These are phyloP conservation scores for Podila verticillata DNA, from an alignment of 192 early-diverging fungal genomes.

Conservation along the genomic window DNA sequence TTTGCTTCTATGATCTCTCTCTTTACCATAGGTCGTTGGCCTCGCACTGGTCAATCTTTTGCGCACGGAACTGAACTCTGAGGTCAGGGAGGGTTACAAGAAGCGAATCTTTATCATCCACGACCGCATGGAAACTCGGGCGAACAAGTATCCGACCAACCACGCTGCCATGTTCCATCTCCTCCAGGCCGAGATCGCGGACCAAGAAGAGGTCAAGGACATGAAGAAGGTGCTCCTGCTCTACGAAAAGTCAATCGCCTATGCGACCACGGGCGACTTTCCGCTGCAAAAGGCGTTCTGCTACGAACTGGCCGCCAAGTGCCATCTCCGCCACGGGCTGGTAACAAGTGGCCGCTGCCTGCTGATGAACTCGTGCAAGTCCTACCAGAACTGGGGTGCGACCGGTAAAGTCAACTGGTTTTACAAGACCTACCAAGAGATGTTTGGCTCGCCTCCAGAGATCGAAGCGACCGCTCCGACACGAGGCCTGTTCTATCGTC, in stretches of 20 bases:
- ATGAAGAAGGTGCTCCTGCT: constrained; percentile 18
- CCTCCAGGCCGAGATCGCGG: constrained; percentile 44
- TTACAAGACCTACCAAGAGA: constrained; percentile 29
- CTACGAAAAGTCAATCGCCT: constrained; percentile 41
- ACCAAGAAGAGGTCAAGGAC: constrained; percentile 13
- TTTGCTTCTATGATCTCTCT: too few relatives aligned
- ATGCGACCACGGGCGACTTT: constrained; percentile 27
- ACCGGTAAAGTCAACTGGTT: constrained; percentile 40
- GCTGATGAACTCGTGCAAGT: constrained; percentile 23
- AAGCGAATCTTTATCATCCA: constrained; percentile 11
- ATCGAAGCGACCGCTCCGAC: neutral
- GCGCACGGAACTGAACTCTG: constrained; percentile 21
- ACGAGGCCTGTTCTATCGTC: constrained; percentile 41
- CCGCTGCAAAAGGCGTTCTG: constrained; percentile 23
- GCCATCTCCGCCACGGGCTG: constrained; percentile 30
- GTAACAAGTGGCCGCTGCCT: constrained; percentile 36
- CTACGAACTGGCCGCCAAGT: constrained; percentile 35
- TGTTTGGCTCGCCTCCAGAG: constrained; percentile 24
- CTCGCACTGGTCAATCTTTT: constrained; percentile 24
- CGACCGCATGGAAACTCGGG: constrained; percentile 27
- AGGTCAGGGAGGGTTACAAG: neutral
- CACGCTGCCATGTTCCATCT: constrained; percentile 49
- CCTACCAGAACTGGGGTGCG: constrained; percentile 42
- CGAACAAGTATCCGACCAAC: constrained; percentile 29
- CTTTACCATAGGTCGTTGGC: constrained; percentile 3